Conservation (phyloP, 176 grass and related monocot genomes). For the Triticum dicoccoides region DNA sequence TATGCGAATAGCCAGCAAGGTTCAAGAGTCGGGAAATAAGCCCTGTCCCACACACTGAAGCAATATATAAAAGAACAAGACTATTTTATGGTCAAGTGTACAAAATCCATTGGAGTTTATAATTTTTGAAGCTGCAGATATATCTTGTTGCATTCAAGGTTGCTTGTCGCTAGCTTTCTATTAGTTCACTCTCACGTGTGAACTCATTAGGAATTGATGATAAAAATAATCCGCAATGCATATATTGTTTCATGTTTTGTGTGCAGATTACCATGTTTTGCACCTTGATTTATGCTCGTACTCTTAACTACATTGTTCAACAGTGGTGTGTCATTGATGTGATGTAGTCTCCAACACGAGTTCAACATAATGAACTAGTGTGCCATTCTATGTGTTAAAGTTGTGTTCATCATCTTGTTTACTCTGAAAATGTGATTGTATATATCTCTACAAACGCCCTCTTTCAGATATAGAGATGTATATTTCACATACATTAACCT, state of each 20-base stretch:
- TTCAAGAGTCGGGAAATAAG: neutral
- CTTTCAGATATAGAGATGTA: no score
- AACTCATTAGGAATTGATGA: neutral
- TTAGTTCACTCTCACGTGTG: neutral
- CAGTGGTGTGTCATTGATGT: neutral
- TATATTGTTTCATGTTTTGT: neutral
- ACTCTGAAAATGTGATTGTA: neutral
- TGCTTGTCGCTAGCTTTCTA: neutral
- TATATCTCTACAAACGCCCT: no score
- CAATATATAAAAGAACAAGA: neutral
- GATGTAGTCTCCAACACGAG: neutral
- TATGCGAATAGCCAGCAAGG: neutral
- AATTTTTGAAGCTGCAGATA: neutral
- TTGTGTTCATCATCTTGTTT: neutral
- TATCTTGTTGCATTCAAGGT: neutral
- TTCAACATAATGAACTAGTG: neutral
- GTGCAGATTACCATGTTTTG: neutral
- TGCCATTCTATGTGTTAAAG: neutral
- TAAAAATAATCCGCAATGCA: neutral
- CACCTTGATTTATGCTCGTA: neutral
- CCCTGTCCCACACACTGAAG: no score
- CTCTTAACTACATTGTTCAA: neutral
- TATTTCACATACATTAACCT: no score
- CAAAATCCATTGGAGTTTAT: neutral
- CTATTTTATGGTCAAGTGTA: neutral